These are phyloP conservation scores for Allomyces macrogynus DNA, from an alignment of 192 early-diverging fungal genomes.

Conservation along the genomic window DNA sequence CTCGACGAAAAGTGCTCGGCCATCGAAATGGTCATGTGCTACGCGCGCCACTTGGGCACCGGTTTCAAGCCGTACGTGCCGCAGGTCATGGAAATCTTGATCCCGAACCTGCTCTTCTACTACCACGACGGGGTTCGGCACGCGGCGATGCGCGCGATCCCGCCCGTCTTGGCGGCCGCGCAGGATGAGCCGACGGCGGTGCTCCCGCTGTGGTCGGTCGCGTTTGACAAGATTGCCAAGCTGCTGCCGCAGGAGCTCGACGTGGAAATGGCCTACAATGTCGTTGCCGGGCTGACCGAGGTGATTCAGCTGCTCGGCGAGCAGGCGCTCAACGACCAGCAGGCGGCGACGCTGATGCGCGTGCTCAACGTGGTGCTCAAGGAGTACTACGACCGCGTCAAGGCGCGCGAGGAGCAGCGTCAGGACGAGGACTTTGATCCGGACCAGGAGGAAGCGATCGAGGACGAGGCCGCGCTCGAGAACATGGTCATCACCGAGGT, in stretches of 20 bases:
- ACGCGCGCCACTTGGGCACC: constrained; percentile 75
- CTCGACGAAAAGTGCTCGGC: constrained; percentile 97
- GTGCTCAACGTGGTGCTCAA: constrained; percentile 15
- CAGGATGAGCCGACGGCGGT: constrained; percentile 10
- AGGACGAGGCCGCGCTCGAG: constrained; percentile 61
- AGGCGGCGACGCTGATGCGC: neutral
- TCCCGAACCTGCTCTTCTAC: constrained; percentile 86
- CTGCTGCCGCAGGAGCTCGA: neutral
- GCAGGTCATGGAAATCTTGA: constrained; percentile 58
- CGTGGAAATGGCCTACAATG: neutral
- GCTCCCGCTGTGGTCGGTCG: neutral
- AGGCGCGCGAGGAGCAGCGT: constrained; percentile 51
- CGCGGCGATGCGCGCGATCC: constrained; percentile 66
- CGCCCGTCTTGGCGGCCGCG: constrained; percentile 47
- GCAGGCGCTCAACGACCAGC: neutral
- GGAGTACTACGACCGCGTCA: constrained; percentile 54
- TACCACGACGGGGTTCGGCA: constrained; percentile 92
- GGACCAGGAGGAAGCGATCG: constrained; percentile 76
- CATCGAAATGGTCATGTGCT: constrained; percentile 91
- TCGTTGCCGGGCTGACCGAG: neutral
- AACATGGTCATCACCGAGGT: constrained; percentile 68
- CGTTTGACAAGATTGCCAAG: neutral
- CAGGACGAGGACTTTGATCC: constrained; percentile 66
- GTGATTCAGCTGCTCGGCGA: neutral
- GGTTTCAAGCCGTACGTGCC: constrained; percentile 73